A percentile compares a stretch with the other conserved stretches of the same genome.
Conservation (phyloP, 176 grass and related monocot species). For the Puya raimondii region DNA sequence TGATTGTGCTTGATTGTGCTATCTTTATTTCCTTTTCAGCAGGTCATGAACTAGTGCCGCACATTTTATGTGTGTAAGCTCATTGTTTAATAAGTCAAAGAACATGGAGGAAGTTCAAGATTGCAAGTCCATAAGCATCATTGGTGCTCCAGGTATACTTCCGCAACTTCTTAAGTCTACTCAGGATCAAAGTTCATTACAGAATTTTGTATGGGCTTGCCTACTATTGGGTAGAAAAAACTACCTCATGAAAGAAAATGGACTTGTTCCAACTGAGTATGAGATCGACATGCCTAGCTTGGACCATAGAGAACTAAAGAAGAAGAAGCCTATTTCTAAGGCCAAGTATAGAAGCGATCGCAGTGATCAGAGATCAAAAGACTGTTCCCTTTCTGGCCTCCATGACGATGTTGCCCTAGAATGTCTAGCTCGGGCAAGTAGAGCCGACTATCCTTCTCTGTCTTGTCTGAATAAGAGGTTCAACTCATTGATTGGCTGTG, state of each 20-base stretch:
- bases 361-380: conserved; percentile 40
- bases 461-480: conserved; percentile 70
- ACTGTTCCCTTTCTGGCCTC: conserved; percentile 68
- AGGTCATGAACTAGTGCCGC: background rate
- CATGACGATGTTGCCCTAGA: conserved; percentile 73
- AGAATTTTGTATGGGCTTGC: conserved; percentile 54
- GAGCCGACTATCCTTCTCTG: conserved; percentile 70
- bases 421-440: conserved; percentile 68
- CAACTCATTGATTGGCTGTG: conserved; percentile 67
- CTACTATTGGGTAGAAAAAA: conserved; percentile 49
- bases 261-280: conserved; percentile 24
- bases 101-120: conserved; percentile 47
- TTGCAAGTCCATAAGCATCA: conserved; percentile 37
- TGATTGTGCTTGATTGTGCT: conserved; percentile 1
- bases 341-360: conserved; percentile 30
- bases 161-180: conserved; percentile 44
- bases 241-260: conserved; percentile 27
- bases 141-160: conserved; percentile 43
- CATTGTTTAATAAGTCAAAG: conserved; percentile 8
- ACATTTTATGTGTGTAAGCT: conserved; percentile 7
- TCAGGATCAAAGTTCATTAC: conserved; percentile 53
- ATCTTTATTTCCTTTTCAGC: conserved; percentile 23
- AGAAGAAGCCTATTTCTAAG: conserved; percentile 32
- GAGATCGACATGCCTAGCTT: conserved; percentile 23
- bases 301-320: conserved; percentile 30